phyloP scores from a whole-genome alignment of 345 rosid genomes.

The Ceriops decandra region DNA sequence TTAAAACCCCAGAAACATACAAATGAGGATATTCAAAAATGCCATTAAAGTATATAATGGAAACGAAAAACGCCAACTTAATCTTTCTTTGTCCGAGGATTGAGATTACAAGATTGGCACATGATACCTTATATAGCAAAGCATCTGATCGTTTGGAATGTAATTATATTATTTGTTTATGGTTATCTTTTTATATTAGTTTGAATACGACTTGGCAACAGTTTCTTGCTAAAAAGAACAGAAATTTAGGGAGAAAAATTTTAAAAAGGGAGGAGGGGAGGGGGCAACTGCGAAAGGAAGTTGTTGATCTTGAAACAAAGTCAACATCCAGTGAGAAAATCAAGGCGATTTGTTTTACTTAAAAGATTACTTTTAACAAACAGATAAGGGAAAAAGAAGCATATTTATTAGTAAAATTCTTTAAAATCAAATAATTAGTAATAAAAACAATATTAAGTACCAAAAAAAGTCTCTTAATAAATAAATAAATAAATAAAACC shows the following conservation, averaged over 20 bases:
- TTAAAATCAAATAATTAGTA: neutral
- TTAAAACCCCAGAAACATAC: no score
- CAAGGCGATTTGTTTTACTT: slow-evolving; percentile 17
- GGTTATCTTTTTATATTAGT: no score
- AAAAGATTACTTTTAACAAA: slow-evolving; percentile 17
- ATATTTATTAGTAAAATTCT: neutral
- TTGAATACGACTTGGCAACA: neutral
- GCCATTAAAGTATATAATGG: no score
- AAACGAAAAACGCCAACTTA: no score
- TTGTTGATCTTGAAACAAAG: neutral
- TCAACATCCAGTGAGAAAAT: slow-evolving; percentile 13
- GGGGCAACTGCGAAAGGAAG: neutral
- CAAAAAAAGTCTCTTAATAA: neutral
- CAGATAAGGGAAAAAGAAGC: neutral
- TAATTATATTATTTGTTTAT: no score
- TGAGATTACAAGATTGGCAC: no score
- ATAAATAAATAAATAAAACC: no score
- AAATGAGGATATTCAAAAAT: no score
- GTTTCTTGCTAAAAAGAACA: slow-evolving; percentile 10
- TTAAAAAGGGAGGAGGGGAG: no score
- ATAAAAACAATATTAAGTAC: neutral
- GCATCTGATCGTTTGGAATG: no score
- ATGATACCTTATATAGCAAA: no score
- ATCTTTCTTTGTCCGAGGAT: no score
- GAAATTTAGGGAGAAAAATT: neutral